A percentile compares a stretch with the other conserved stretches of the same genome.
Conservation (phyloP, 495 filamentous ascomycete species). For the Chaetomidium leptoderma region DNA sequence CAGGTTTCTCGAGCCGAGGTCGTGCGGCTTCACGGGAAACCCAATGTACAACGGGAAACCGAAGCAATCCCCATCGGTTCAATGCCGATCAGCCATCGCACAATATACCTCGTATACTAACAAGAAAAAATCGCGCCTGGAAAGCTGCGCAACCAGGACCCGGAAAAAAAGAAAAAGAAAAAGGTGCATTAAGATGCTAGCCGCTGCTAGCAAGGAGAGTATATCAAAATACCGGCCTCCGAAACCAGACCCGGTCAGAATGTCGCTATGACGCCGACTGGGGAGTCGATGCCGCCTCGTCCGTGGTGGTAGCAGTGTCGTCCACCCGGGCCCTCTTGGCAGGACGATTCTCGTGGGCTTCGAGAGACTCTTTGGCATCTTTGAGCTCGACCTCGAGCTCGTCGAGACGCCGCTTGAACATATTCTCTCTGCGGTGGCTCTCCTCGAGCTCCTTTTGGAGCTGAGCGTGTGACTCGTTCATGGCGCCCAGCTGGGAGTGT, state of each 20-base stretch:
- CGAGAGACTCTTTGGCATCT: constrained; percentile 37
- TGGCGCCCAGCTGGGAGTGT: constrained; percentile 41
- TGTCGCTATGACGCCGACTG: constrained; percentile 1
- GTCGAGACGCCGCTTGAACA: constrained; percentile 73
- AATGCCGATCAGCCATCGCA: too few relatives aligned
- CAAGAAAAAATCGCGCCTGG: too few relatives aligned
- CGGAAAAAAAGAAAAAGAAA: not conserved
- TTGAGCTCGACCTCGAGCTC: constrained; percentile 64
- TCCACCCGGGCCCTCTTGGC: constrained; percentile 39
- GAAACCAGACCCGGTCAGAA: not conserved
- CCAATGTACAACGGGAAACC: not conserved
- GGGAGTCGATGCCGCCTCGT: constrained; percentile 3
- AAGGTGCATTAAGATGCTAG: not conserved
- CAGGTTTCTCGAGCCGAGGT: not conserved
- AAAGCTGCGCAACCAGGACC: too few relatives aligned
- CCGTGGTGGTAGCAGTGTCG: constrained; percentile 13
- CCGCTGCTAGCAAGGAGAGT: not conserved
- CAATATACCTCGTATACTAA: too few relatives aligned
- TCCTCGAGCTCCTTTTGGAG: constrained; percentile 66
- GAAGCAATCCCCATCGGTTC: too few relatives aligned
- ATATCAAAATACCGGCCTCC: too few relatives aligned
- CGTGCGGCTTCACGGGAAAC: not conserved
- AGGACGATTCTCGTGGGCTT: constrained; percentile 34
- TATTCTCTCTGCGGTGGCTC: constrained; percentile 69
- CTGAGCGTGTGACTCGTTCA: constrained; percentile 37